Evolutionary conservation across 2,329 filamentous ascomycete genomes (phyloP).

Genomic region (Aspergillus ruber): DNA sequence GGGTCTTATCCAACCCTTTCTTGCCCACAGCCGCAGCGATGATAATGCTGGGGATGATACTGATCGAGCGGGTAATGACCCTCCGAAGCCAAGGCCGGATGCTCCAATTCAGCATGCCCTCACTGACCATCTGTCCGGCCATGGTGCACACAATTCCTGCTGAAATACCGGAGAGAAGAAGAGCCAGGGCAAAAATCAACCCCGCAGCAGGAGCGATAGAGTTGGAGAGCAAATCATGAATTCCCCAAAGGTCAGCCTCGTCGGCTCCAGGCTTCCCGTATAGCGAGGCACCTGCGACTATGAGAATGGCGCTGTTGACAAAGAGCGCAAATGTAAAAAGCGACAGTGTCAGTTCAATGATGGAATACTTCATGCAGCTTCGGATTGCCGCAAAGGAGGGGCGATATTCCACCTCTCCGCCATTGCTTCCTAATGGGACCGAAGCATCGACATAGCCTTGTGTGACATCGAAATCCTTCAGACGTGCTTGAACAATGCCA

Average conservation of each 20-base stretch:
- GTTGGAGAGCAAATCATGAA: slow-evolving; percentile 63
- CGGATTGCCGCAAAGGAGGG: slow-evolving; percentile 68
- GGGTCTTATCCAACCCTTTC: slow-evolving; percentile 61
- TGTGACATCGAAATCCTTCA: slow-evolving; percentile 43
- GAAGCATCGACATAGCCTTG: slow-evolving; percentile 29
- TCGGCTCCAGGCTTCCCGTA: slow-evolving; percentile 56
- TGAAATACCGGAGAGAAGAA: slow-evolving; percentile 72
- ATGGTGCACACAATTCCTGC: slow-evolving; percentile 87
- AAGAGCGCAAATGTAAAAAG: slow-evolving; percentile 80
- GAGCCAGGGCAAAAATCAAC: slow-evolving; percentile 74
- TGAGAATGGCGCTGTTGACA: slow-evolving; percentile 75
- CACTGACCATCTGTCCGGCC: slow-evolving; percentile 79
- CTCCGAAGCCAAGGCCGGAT: slow-evolving; percentile 72
- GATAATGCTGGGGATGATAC: slow-evolving; percentile 74
- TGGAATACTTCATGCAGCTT: slow-evolving; percentile 66
- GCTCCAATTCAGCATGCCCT: slow-evolving; percentile 71
- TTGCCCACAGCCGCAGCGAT: slow-evolving; percentile 73
- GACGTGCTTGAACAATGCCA: slow-evolving; percentile 50
- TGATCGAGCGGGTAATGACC: slow-evolving; percentile 69
- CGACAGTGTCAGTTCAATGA: slow-evolving; percentile 62
- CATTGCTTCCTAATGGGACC: slow-evolving; percentile 25
- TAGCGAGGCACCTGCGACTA: slow-evolving; percentile 71
- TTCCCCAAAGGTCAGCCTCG: slow-evolving; percentile 73
- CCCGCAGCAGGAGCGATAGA: slow-evolving; percentile 70
- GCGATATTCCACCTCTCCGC: slow-evolving; percentile 56